Conservation (phyloP, 208 protist genomes). For the Wallacemonas rigidus region DNA sequence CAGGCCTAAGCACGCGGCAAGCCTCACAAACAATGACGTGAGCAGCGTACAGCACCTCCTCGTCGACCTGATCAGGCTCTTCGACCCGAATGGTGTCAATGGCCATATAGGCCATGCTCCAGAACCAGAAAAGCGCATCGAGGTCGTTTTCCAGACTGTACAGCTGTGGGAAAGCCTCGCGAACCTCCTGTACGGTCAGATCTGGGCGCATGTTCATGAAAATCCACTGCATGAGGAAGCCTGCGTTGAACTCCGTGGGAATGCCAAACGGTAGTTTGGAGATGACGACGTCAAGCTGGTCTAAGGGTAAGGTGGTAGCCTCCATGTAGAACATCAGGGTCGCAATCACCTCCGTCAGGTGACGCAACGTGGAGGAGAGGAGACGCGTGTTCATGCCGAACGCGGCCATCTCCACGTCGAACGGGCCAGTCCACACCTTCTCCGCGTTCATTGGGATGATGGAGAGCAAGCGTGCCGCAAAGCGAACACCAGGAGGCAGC, state of each 20-base stretch:
- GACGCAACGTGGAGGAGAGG: constrained; percentile 65
- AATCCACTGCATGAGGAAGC: constrained; percentile 79
- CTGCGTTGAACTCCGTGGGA: constrained; percentile 75
- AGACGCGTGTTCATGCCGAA: constrained; percentile 78
- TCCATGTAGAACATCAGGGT: constrained; percentile 56
- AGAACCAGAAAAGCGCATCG: constrained; percentile 82
- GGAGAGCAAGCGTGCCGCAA: constrained; percentile 80
- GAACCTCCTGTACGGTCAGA: constrained; percentile 56
- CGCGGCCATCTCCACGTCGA: constrained; percentile 82
- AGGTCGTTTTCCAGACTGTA: constrained; percentile 62
- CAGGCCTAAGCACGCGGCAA: constrained; percentile 40
- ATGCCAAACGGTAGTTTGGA: constrained; percentile 62
- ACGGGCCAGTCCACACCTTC: constrained; percentile 69
- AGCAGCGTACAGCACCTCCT: constrained; percentile 37
- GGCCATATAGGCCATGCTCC: constrained; percentile 60
- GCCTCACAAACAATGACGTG: constrained; percentile 39
- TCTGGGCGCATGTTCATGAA: constrained; percentile 46
- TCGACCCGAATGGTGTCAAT: constrained; percentile 44
- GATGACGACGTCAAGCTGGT: constrained; percentile 54
- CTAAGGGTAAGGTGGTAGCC: constrained; percentile 49
- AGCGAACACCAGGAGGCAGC: constrained; percentile 42
- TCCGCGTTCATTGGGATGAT: constrained; percentile 79
- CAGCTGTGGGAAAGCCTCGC: constrained; percentile 60
- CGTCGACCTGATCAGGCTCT: constrained; percentile 28
- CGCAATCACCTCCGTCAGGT: constrained; percentile 72